Evolutionary conservation across 768 basidiomycete species (phyloP).

Genomic region (Kwoniella europaea): DNA sequence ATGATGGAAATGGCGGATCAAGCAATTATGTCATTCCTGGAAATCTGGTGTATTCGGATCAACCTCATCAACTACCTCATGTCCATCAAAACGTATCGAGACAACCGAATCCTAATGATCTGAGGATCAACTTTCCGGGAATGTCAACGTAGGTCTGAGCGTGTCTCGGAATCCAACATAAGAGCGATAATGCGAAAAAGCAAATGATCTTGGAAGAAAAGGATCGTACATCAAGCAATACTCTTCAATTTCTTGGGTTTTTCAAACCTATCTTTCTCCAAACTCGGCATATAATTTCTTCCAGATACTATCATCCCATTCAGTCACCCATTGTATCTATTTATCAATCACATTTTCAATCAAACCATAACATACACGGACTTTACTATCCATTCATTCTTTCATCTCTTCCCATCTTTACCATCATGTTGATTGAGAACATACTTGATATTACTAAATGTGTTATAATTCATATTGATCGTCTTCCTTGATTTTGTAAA

Average conservation of each 20-base stretch:
- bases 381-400: neutral
- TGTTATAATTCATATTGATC: neutral
- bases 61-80: conserved; percentile 42
- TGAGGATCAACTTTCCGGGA: conserved; percentile 40
- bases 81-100: conserved; percentile 37
- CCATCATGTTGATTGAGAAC: neutral
- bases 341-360: neutral
- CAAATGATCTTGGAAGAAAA: neutral
- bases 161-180: too few species aligned
- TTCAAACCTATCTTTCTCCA: neutral
- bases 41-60: conserved; percentile 19
- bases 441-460: neutral
- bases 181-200: too few species aligned
- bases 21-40: conserved; percentile 18
- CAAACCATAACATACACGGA: neutral
- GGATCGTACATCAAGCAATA: neutral
- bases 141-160: conserved; percentile 2
- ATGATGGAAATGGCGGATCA: conserved; percentile 9
- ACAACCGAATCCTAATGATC: conserved; percentile 45
- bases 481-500: neutral
- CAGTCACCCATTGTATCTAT: neutral
- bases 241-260: too few species aligned
- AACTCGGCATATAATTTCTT: neutral
- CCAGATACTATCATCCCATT: neutral
- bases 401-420: neutral